These are phyloP conservation scores for Pseudonectria foliicola DNA, from an alignment of 2,329 filamentous ascomycete species.

Conservation along the genomic window DNA sequence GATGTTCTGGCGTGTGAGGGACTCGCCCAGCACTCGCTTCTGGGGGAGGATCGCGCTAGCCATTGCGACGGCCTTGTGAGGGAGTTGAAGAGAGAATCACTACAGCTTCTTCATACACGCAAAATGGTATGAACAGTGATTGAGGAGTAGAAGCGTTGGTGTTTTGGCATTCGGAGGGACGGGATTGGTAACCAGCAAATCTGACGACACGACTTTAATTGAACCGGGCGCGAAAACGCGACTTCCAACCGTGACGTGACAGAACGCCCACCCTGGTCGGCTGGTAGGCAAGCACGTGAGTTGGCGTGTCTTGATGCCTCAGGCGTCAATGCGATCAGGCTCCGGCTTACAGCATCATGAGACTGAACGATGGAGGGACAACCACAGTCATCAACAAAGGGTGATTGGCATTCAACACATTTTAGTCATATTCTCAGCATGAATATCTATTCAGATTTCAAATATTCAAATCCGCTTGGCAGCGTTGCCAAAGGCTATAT, in stretches of 20 bases:
- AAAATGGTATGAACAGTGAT: constrained; percentile 14
- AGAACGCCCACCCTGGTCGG: constrained; percentile 17
- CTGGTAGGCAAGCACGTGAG: constrained; percentile 25
- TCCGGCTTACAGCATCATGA: no score
- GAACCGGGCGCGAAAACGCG: constrained; percentile 25
- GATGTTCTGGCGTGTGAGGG: constrained; percentile 57
- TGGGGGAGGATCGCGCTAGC: constrained; percentile 50
- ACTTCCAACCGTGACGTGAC: constrained; percentile 31
- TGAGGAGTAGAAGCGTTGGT: constrained; percentile 6
- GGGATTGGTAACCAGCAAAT: constrained; percentile 2
- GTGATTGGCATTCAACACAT: no score
- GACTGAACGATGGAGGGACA: no score
- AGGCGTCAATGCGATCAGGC: no score
- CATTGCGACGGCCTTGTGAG: constrained; percentile 30
- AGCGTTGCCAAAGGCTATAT: no score
- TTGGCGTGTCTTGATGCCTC: constrained; percentile 11
- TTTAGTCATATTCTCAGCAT: neutral
- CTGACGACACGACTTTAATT: constrained; percentile 24
- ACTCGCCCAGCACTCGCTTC: constrained; percentile 67
- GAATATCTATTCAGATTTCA: no score
- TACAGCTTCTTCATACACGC: constrained; percentile 8
- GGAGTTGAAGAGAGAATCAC: constrained; percentile 1
- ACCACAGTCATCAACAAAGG: no score
- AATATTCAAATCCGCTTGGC: no score
- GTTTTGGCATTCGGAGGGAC: constrained; percentile 9